phyloP scores from a whole-genome alignment of 495 filamentous ascomycete genomes.

The Podospora pseudoanserina region DNA sequence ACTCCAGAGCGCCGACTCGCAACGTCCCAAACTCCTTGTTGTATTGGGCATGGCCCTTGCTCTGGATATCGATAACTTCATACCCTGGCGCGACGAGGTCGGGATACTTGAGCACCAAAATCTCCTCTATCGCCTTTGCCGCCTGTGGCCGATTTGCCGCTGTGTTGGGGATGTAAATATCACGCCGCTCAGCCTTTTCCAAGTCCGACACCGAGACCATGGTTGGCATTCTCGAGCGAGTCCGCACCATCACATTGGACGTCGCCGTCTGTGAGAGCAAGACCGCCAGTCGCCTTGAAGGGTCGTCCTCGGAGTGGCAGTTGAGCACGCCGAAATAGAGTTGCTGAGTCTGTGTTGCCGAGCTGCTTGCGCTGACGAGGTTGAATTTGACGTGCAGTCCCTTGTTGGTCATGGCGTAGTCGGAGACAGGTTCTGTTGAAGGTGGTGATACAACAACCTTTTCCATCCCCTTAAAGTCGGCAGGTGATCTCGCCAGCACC shows the following conservation, averaged over 20 bases:
- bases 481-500: constrained; percentile 19
- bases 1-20: constrained; percentile 6
- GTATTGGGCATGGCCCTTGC: constrained; percentile 14
- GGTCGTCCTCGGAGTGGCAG: constrained; percentile 19
- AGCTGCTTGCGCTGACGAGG: constrained; percentile 11
- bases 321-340: constrained; percentile 23
- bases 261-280: constrained; percentile 19
- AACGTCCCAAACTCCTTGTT: constrained; percentile 23
- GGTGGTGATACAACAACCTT: constrained; percentile 13
- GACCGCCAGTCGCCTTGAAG: constrained; percentile 19
- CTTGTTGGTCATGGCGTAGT: constrained; percentile 28
- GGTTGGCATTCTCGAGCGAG: constrained; percentile 17
- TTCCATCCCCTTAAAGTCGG: constrained; percentile 21
- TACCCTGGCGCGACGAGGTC: constrained; percentile 29
- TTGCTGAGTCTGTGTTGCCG: constrained; percentile 7
- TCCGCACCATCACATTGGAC: constrained; percentile 25
- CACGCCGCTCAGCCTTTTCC: constrained; percentile 2
- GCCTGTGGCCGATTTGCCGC: not conserved
- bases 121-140: constrained; percentile 16
- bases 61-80: constrained; percentile 19
- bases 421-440: constrained; percentile 5
- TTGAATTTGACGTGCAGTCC: constrained; percentile 23
- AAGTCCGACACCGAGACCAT: constrained; percentile 13
- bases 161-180: constrained; percentile 22
- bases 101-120: constrained; percentile 20